These are phyloP conservation scores for Fraxinus nigra DNA, from an alignment of 305 asterid genomes.

Conservation along the genomic window DNA sequence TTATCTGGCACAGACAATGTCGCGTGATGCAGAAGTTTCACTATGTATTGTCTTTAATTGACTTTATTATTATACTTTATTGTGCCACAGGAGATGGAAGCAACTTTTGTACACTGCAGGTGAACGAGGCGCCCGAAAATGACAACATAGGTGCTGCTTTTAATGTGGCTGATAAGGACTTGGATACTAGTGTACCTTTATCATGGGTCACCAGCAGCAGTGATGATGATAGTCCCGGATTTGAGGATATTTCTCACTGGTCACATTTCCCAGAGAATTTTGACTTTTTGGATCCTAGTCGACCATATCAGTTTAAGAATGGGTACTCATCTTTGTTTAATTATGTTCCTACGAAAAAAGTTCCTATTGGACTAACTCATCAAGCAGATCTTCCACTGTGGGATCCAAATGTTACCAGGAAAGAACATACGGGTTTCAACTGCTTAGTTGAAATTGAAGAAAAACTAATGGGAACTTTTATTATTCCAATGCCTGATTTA, in stretches of 20 bases:
- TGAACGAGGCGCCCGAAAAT: slow-evolving; percentile 18
- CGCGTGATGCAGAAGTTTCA: not conserved
- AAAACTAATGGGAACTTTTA: slow-evolving; percentile 46
- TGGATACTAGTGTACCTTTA: slow-evolving; percentile 28
- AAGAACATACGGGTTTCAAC: slow-evolving; percentile 3
- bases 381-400: slow-evolving; percentile 64
- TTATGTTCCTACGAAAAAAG: slow-evolving; percentile 54
- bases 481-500: slow-evolving; percentile 52
- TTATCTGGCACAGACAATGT: not conserved
- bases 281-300: slow-evolving; percentile 22
- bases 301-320: slow-evolving; percentile 21
- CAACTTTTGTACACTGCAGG: not conserved
- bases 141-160: slow-evolving; percentile 1
- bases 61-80: not conserved
- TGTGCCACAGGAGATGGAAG: slow-evolving; percentile 27
- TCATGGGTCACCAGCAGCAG: slow-evolving; percentile 35
- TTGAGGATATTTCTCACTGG: slow-evolving; percentile 15
- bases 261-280: slow-evolving; percentile 24
- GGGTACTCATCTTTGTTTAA: slow-evolving; percentile 30
- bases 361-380: slow-evolving; percentile 57
- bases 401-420: slow-evolving; percentile 23
- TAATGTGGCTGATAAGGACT: slow-evolving; percentile 20
- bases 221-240: slow-evolving; percentile 29
- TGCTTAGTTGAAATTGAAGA: slow-evolving; percentile 25
- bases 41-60: not conserved